These are phyloP conservation scores for Pseudocercospora fuligena DNA, from an alignment of 2,329 filamentous ascomycete genomes.

Conservation along the genomic window DNA sequence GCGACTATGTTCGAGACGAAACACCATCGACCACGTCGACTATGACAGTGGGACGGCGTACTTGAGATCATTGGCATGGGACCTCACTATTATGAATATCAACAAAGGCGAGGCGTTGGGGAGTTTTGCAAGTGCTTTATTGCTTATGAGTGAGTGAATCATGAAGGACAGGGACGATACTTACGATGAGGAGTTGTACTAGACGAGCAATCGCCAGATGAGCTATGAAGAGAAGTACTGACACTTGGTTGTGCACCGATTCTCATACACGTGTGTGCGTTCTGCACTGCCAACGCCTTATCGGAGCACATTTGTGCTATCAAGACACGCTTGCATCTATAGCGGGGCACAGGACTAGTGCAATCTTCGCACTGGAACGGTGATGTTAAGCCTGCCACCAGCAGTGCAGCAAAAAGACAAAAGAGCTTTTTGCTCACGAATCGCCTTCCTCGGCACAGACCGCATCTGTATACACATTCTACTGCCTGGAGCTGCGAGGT, in stretches of 20 bases:
- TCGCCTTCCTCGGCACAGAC: background rate
- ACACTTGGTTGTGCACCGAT: background rate
- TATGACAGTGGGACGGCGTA: background rate
- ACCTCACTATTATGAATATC: background rate
- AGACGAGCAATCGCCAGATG: slow-evolving; percentile 2
- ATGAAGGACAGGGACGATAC: background rate
- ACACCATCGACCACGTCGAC: background rate
- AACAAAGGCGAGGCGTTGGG: slow-evolving; percentile 11
- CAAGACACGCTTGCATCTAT: background rate
- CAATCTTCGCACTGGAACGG: no score
- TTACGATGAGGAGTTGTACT: background rate
- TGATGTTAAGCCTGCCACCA: no score
- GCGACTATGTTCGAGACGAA: background rate
- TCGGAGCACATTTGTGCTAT: background rate
- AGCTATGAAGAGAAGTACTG: background rate
- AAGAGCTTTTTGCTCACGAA: no score
- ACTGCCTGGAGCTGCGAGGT: background rate
- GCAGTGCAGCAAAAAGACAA: background rate
- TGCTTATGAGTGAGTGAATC: background rate
- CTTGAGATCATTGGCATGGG: background rate
- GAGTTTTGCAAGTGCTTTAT: background rate
- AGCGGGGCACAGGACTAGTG: background rate
- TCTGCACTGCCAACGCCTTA: background rate
- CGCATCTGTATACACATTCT: background rate
- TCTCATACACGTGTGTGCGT: background rate